Evolutionary conservation across 441 rosid genomes (phyloP).

Genomic region (Daphne laureola): DNA sequence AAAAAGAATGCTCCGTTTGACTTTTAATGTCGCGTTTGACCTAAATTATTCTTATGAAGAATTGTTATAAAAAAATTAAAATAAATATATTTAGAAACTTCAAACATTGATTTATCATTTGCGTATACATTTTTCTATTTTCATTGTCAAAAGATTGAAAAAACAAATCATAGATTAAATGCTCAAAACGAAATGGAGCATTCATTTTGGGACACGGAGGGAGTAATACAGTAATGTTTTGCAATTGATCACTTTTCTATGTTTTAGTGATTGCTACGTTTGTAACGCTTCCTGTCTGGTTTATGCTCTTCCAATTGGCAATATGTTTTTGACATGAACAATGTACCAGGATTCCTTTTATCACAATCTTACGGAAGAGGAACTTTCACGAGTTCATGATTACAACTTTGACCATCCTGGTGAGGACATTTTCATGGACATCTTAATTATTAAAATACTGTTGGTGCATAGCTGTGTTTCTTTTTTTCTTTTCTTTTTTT

Average conservation of each 20-base stretch:
- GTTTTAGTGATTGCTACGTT: not conserved
- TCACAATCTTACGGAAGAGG: constrained; percentile 80
- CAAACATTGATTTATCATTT: too few relatives aligned
- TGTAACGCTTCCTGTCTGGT: constrained; percentile 2
- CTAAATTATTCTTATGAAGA: too few relatives aligned
- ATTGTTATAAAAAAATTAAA: too few relatives aligned
- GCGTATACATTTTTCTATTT: too few relatives aligned
- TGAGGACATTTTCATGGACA: constrained; percentile 38
- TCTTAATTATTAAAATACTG: constrained; percentile 1
- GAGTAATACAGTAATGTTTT: not conserved
- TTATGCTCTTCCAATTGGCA: not conserved
- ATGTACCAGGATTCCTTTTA: constrained; percentile 95
- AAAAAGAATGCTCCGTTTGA: too few relatives aligned
- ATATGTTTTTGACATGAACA: constrained; percentile 15
- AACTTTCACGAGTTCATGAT: constrained; percentile 77
- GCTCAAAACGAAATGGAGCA: too few relatives aligned
- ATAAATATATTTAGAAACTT: too few relatives aligned
- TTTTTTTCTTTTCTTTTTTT: not conserved
- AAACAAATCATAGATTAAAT: too few relatives aligned
- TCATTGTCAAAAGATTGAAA: too few relatives aligned
- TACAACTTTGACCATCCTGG: constrained; percentile 99
- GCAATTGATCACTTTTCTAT: not conserved
- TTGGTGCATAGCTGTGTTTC: not conserved
- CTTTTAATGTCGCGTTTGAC: too few relatives aligned
- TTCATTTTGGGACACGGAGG: too few relatives aligned